phyloP scores from a whole-genome alignment of 345 rosid species.

The Atalantia buxifolia region DNA sequence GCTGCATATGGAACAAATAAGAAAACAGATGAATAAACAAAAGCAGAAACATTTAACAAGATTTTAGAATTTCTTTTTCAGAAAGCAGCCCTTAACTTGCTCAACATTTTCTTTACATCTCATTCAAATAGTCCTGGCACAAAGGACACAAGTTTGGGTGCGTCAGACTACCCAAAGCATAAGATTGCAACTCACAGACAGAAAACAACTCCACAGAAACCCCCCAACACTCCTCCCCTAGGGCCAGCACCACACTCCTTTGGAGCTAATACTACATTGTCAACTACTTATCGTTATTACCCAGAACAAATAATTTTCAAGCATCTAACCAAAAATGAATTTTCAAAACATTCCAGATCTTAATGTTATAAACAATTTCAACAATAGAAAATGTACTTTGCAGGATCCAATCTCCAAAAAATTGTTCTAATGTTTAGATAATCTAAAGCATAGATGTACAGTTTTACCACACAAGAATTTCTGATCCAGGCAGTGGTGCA shows the following conservation, averaged over 20 bases:
- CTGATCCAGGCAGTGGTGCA: not conserved
- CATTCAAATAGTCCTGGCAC: not conserved
- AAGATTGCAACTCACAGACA: not conserved
- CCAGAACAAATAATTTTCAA: not conserved
- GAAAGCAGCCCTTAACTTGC: not conserved
- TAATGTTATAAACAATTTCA: not conserved
- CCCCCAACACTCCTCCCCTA: not conserved
- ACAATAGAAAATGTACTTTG: not conserved
- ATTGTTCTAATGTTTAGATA: not conserved
- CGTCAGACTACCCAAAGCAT: not conserved
- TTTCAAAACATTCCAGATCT: not conserved
- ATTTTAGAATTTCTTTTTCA: not conserved
- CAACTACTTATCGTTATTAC: not conserved
- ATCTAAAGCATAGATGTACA: not conserved
- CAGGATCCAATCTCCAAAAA: not conserved
- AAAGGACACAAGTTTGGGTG: not conserved
- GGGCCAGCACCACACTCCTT: not conserved
- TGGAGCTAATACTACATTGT: not conserved
- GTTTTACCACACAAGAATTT: not conserved
- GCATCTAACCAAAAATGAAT: not conserved
- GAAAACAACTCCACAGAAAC: not conserved
- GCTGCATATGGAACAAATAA: conserved; percentile 40
- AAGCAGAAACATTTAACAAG: not conserved
- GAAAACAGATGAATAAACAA: not conserved
- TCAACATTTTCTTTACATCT: not conserved